A percentile compares a stretch with the other conserved stretches of the same genome.
These are phyloP conservation scores for Phytopythium cucurbitacearum DNA, from an alignment of 352 stramenopile species.

Conservation along the genomic window DNA sequence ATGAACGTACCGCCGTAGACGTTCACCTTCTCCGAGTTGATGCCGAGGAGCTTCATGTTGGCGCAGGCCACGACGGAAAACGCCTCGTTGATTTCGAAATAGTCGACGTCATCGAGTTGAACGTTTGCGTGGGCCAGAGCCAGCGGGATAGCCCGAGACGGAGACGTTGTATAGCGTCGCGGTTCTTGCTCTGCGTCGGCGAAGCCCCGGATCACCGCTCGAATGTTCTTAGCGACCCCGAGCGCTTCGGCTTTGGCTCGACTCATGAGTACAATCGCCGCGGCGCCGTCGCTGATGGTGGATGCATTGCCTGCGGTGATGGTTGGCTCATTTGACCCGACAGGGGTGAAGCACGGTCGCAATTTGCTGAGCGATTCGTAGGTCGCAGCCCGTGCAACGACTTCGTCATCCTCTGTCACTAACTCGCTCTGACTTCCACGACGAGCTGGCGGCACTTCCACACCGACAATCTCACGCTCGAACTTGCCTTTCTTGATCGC, in stretches of 20 bases:
- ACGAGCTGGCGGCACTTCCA: slow-evolving; percentile 57
- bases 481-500: slow-evolving; percentile 65
- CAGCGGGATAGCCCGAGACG: slow-evolving; percentile 88
- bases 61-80: slow-evolving; percentile 94
- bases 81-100: slow-evolving; percentile 98
- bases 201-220: slow-evolving; percentile 68
- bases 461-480: slow-evolving; percentile 71
- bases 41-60: slow-evolving; percentile 88
- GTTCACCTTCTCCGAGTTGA: slow-evolving; percentile 90
- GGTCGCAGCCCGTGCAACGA: slow-evolving; percentile 63
- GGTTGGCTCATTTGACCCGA: slow-evolving; percentile 66
- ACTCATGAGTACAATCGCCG: slow-evolving; percentile 92
- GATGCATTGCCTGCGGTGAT: slow-evolving; percentile 95
- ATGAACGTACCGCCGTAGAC: slow-evolving; percentile 87
- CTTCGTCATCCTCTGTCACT: slow-evolving; percentile 89
- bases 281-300: slow-evolving; percentile 94
- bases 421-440: slow-evolving; percentile 18
- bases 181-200: slow-evolving; percentile 77
- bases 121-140: slow-evolving; percentile 78
- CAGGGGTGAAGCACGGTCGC: slow-evolving; percentile 86
- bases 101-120: slow-evolving; percentile 87
- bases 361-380: slow-evolving; percentile 84
- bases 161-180: slow-evolving; percentile 92
- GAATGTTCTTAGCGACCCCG: slow-evolving; percentile 46
- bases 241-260: slow-evolving; percentile 59